Base-by-base conservation (phyloP, 2,329 filamentous ascomycete species). In the Sporothrix dimorphospora region DNA sequence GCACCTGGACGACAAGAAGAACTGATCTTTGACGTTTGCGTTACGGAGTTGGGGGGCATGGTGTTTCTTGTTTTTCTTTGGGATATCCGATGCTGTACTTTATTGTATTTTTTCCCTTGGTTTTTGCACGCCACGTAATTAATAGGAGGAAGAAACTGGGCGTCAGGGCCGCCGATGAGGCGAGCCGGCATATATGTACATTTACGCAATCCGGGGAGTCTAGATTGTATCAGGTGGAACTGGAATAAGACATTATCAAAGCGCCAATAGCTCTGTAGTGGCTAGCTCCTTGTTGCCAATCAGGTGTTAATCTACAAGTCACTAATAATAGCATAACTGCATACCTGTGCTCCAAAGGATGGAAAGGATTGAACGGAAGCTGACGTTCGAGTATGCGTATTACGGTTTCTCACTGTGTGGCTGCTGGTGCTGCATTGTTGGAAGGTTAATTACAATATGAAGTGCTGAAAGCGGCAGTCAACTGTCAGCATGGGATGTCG, bases 1-100 rank as follows among this genome's bases (percentile, higher is more conserved):
- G 94, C 92, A 97, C 83, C 79, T 97, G 66, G 49, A 55, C 9
- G 69, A 51, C 57, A 70, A 70, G 21, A 21, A 67, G 49, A 57
- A 53, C 11, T 71, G 34, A 49, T 59, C 2, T n/a, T 30, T n/a
- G 24, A 4, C 2, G 6, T 12, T 2, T 30, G 42, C 1, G n/a
- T 49, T 45, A n/a, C 12, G 40, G 59, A 45, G 59, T 63, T 63
- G 38, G 57, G 59, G 59, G 38, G 5, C 34, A 45, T 65, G n/a
- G 38, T 27, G 38, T 45, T 45, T 27, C 27, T 21, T 40, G 6
- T 27, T 45, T 24, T 7, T 51, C 24, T 65, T 24, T 45, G 14
- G 49, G 63, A 66, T 66, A 66, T 66, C 63, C 42, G 59, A n/a
- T 9, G 2, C 38, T 45, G n/a, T 63, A 24, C 14, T 34, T 16